Evolutionary conservation across 768 basidiomycete species (phyloP).

Genomic region (Saitozyma podzolica): DNA sequence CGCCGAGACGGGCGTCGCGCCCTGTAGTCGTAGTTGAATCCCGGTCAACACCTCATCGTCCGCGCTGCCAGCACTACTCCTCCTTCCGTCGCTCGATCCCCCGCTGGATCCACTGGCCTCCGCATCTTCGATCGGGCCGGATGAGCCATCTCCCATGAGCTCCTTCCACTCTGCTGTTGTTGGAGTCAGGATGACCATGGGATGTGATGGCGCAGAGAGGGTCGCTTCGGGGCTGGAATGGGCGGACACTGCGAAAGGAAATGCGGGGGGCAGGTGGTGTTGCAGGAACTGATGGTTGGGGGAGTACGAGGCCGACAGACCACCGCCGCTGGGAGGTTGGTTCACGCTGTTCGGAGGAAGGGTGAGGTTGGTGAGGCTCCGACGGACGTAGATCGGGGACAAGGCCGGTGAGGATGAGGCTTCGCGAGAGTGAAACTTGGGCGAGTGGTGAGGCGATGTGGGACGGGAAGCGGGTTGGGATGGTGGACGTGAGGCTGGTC

Average conservation of each 20-base stretch:
- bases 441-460: conserved; percentile 32
- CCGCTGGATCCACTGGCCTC: conserved; percentile 16
- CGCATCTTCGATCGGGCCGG: conserved; percentile 10
- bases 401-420: conserved; percentile 14
- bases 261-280: conserved; percentile 37
- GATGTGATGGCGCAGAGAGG: conserved; percentile 12
- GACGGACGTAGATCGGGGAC: conserved; percentile 33
- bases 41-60: neutral
- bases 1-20: neutral
- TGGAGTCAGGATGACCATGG: conserved; percentile 49
- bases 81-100: conserved; percentile 14
- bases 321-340: conserved; percentile 8
- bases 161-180: conserved; percentile 52
- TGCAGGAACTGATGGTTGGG: conserved; percentile 43
- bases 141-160: conserved; percentile 14
- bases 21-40: neutral
- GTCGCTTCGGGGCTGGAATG: conserved; percentile 20
- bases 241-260: conserved; percentile 12
- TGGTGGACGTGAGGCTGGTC: conserved; percentile 34
- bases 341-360: neutral
- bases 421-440: conserved; percentile 4
- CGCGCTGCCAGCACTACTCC: conserved; percentile 1
- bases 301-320: conserved; percentile 32
- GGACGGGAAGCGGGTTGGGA: conserved; percentile 31
- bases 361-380: conserved; percentile 4